Percentiles rank a stretch among this genome's conserved stretches.
These are phyloP conservation scores for Pseudogymnoascus sp. DNA, from an alignment of 2,329 filamentous ascomycete genomes.

Conservation along the genomic window DNA sequence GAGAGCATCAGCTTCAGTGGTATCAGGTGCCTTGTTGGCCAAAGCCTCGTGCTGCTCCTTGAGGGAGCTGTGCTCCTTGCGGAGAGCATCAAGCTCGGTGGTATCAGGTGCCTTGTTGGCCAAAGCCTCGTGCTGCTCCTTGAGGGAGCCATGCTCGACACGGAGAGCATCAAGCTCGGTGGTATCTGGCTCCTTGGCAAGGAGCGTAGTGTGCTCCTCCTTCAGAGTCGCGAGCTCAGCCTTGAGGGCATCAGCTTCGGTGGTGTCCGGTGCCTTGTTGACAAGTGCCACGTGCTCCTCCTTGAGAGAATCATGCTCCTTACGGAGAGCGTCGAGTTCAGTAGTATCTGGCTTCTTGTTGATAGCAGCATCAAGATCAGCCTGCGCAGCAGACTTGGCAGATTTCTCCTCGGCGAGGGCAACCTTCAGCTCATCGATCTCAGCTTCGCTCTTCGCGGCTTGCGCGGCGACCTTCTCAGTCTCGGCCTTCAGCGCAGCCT, in stretches of 20 bases:
- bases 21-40: conserved; percentile 48
- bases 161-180: conserved; percentile 42
- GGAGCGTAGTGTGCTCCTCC: conserved; percentile 41
- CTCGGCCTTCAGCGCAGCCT: conserved; percentile 39
- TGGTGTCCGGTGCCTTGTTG: conserved; percentile 48
- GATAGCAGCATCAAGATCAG: conserved; percentile 53
- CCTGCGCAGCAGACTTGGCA: conserved; percentile 39
- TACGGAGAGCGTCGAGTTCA: conserved; percentile 43
- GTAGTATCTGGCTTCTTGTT: conserved; percentile 51
- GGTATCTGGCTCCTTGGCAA: conserved; percentile 29
- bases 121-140: conserved; percentile 44
- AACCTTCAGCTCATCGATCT: conserved; percentile 26
- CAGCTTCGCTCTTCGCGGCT: conserved; percentile 22
- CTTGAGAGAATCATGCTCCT: conserved; percentile 25
- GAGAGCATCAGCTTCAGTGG: conserved; percentile 46
- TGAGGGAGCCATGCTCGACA: conserved; percentile 34
- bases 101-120: conserved; percentile 52
- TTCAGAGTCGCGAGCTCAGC: conserved; percentile 45
- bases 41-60: conserved; percentile 46
- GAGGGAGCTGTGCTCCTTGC: conserved; percentile 28
- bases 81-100: conserved; percentile 44
- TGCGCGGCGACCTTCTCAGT: conserved; percentile 40
- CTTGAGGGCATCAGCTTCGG: conserved; percentile 47
- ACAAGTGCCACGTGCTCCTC: conserved; percentile 48
- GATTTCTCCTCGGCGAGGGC: conserved; percentile 37